These are phyloP conservation scores for Eucalyptus tenuipes DNA, from an alignment of 345 rosid species.

Conservation along the genomic window DNA sequence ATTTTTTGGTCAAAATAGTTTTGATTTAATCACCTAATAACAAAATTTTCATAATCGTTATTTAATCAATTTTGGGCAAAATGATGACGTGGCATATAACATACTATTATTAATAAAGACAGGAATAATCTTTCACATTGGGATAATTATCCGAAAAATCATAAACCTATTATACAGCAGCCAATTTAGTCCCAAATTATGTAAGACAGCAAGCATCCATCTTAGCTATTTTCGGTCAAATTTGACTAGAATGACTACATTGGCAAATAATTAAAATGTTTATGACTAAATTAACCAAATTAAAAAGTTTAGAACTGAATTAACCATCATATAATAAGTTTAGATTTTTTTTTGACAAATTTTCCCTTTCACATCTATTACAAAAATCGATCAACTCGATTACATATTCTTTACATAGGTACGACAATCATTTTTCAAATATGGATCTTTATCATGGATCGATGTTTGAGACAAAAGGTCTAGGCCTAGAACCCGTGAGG, in stretches of 20 bases:
- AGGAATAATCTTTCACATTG: background rate
- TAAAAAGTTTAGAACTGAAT: background rate
- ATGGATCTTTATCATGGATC: background rate
- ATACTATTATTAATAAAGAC: background rate
- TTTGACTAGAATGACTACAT: background rate
- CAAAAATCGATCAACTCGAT: background rate
- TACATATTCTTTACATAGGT: background rate
- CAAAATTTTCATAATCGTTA: background rate
- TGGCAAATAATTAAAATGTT: background rate
- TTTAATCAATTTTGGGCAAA: background rate
- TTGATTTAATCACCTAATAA: background rate
- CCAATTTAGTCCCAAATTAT: background rate
- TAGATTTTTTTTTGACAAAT: background rate
- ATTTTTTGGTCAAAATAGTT: too few species aligned
- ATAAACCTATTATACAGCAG: fast-evolving
- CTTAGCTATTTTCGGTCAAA: fast-evolving
- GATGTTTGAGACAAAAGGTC: background rate
- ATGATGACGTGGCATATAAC: background rate
- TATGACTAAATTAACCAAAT: background rate
- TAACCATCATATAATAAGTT: fast-evolving
- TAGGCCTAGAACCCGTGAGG: background rate
- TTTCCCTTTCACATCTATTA: background rate
- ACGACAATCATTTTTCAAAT: background rate
- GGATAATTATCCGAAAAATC: background rate
- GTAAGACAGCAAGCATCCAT: background rate